phyloP scores from a whole-genome alignment of 805 yeast species.

The Ogataea methanolica region DNA sequence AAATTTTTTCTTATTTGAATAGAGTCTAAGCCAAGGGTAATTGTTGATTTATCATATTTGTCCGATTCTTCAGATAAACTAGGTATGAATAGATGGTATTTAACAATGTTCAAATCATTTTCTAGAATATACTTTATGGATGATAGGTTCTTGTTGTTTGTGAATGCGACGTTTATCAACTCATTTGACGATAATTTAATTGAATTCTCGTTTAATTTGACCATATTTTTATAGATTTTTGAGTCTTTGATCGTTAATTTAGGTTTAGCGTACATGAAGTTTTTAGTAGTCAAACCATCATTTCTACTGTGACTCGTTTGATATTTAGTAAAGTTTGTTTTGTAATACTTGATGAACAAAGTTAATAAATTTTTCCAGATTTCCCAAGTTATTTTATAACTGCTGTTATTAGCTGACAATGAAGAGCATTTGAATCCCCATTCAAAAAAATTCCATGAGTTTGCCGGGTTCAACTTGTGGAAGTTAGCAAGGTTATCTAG shows the following conservation, averaged over 20 bases:
- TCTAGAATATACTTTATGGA: constrained; percentile 11
- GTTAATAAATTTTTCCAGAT: constrained; percentile 13
- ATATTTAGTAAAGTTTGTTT: constrained; percentile 6
- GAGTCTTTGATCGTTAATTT: not conserved
- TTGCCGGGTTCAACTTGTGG: constrained; percentile 15
- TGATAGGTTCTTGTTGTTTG: constrained; percentile 3
- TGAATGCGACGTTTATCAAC: constrained; percentile 11
- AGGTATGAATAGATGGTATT: not conserved
- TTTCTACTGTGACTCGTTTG: not conserved
- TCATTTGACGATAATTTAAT: constrained; percentile 8
- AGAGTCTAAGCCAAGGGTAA: constrained; percentile 12
- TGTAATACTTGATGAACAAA: constrained; percentile 6
- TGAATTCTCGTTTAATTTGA: constrained; percentile 5
- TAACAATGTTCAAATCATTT: constrained; percentile 13
- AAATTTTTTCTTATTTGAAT: constrained; percentile 11
- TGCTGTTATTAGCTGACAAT: constrained; percentile 4
- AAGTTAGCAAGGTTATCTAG: constrained; percentile 13
- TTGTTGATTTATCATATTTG: not conserved
- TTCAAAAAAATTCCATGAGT: constrained; percentile 24
- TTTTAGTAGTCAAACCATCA: not conserved
- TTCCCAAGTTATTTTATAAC: constrained; percentile 12
- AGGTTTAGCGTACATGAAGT: not conserved
- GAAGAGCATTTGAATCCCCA: constrained; percentile 29
- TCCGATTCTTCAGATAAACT: not conserved
- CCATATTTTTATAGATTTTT: constrained; percentile 2